These are phyloP conservation scores for Reticulascus tulasneorum DNA, from an alignment of 2,329 filamentous ascomycete species.

Conservation along the genomic window DNA sequence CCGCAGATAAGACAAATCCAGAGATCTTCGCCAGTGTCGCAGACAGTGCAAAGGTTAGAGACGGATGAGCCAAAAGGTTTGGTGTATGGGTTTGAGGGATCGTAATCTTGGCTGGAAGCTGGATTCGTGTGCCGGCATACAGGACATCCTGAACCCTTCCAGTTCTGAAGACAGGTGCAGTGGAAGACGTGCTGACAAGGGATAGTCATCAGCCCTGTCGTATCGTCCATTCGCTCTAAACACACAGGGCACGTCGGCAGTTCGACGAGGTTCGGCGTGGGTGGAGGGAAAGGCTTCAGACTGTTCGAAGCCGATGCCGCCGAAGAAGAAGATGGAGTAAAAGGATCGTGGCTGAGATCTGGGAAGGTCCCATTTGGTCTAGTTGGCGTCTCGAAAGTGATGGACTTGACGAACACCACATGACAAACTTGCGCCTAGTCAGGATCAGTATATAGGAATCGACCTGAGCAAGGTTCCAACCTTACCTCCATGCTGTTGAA, in stretches of 20 bases:
- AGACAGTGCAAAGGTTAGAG: constrained; percentile 75
- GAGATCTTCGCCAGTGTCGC: constrained; percentile 75
- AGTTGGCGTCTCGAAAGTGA: constrained; percentile 71
- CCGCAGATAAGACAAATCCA: constrained; percentile 97
- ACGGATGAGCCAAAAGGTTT: constrained; percentile 55
- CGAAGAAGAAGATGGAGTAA: constrained; percentile 48
- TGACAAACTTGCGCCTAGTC: constrained; percentile 83
- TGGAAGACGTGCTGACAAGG: constrained; percentile 98
- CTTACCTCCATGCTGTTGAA: constrained; percentile 86
- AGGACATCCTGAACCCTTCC: constrained; percentile 90
- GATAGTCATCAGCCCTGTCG: constrained; percentile 89
- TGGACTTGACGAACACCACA: constrained; percentile 89
- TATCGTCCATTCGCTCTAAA: constrained; percentile 97
- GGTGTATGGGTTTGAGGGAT: constrained; percentile 45
- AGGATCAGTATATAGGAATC: constrained; percentile 11
- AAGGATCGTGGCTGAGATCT: constrained; percentile 58
- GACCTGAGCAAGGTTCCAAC: background rate
- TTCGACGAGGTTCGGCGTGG: constrained; percentile 81
- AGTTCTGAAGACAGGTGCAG: constrained; percentile 92
- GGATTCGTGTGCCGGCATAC: constrained; percentile 83
- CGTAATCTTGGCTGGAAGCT: constrained; percentile 32
- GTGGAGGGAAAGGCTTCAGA: constrained; percentile 58
- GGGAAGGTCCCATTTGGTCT: constrained; percentile 48
- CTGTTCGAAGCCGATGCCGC: constrained; percentile 35
- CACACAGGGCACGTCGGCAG: constrained; percentile 95